Evolutionary conservation across 495 filamentous ascomycete genomes (phyloP).

Genomic region (Neurospora discreta): DNA sequence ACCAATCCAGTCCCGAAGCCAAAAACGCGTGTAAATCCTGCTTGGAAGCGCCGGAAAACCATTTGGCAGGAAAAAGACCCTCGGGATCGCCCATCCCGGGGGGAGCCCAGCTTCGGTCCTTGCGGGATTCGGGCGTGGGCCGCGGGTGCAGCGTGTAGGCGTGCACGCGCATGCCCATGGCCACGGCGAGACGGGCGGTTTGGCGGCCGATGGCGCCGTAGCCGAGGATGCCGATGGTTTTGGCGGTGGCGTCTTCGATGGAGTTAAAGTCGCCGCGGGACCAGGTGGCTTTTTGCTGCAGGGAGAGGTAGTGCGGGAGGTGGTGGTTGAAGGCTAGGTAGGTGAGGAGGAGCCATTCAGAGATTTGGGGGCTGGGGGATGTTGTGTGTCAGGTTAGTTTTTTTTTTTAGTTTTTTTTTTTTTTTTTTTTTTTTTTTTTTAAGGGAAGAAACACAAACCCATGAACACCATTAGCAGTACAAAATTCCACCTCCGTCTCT

Average conservation of each 20-base stretch:
- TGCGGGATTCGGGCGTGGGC: slow-evolving; percentile 41
- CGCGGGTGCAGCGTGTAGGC: slow-evolving; percentile 70
- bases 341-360: slow-evolving; percentile 60
- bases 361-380: slow-evolving; percentile 66
- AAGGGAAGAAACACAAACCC: slow-evolving; percentile 37
- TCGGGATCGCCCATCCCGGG: slow-evolving; percentile 69
- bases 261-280: slow-evolving; percentile 18
- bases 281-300: slow-evolving; percentile 41
- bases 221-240: slow-evolving; percentile 35
- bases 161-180: slow-evolving; percentile 70
- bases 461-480: slow-evolving; percentile 66
- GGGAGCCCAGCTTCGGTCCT: slow-evolving; percentile 58
- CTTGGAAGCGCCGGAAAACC: slow-evolving; percentile 59
- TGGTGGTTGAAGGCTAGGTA: slow-evolving; percentile 39
- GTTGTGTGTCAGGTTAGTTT: too few species aligned
- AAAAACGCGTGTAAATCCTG: slow-evolving; percentile 51
- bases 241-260: slow-evolving; percentile 31
- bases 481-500: slow-evolving; percentile 51
- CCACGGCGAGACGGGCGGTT: slow-evolving; percentile 55
- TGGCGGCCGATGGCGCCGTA: slow-evolving; percentile 57
- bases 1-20: slow-evolving; percentile 50
- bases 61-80: slow-evolving; percentile 57
- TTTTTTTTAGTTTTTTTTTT: too few species aligned
- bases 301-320: slow-evolving; percentile 12
- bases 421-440: too few species aligned